Evolutionary conservation across 371 early-diverging fungal genomes (phyloP).

Genomic region (Apophysomyces variabilis): DNA sequence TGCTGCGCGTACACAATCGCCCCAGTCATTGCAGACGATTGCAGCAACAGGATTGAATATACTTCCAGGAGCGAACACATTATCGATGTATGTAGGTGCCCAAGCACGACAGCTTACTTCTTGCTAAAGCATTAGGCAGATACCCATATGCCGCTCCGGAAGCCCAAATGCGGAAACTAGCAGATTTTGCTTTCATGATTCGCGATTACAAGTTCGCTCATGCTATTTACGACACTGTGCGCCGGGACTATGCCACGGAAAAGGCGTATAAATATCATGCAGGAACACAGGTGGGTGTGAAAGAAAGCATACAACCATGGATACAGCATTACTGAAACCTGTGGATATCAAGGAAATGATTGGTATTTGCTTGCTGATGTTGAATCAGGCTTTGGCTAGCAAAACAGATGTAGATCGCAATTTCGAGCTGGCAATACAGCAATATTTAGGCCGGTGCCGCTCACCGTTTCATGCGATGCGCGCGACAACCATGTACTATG

Average conservation of each 20-base stretch:
- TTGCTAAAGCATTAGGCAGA: conserved; percentile 26
- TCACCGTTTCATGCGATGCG: conserved; percentile 72
- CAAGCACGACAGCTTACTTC: too few species aligned
- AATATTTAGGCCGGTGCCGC: conserved; percentile 68
- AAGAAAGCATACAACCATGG: background rate
- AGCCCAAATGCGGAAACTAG: conserved; percentile 88
- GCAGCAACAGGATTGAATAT: conserved; percentile 42
- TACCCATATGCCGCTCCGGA: conserved; percentile 86
- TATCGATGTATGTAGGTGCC: conserved; percentile 36
- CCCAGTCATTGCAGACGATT: conserved; percentile 43
- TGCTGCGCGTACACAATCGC: conserved; percentile 34
- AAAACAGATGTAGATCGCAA: conserved; percentile 75
- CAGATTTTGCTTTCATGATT: conserved; percentile 96
- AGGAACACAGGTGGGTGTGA: conserved; percentile 65
- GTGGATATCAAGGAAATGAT: conserved; percentile 79
- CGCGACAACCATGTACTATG: conserved; percentile 79
- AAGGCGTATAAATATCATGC: conserved; percentile 87
- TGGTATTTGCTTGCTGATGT: conserved; percentile 80
- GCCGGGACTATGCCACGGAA: conserved; percentile 87
- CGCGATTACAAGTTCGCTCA: conserved; percentile 90
- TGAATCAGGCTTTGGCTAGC: conserved; percentile 57
- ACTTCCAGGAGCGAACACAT: conserved; percentile 37
- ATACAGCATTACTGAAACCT: conserved; percentile 16
- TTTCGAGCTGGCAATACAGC: conserved; percentile 78
- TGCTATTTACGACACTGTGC: conserved; percentile 86